phyloP scores from a whole-genome alignment of 495 filamentous ascomycete species.

The Glarea lozoyensis region DNA sequence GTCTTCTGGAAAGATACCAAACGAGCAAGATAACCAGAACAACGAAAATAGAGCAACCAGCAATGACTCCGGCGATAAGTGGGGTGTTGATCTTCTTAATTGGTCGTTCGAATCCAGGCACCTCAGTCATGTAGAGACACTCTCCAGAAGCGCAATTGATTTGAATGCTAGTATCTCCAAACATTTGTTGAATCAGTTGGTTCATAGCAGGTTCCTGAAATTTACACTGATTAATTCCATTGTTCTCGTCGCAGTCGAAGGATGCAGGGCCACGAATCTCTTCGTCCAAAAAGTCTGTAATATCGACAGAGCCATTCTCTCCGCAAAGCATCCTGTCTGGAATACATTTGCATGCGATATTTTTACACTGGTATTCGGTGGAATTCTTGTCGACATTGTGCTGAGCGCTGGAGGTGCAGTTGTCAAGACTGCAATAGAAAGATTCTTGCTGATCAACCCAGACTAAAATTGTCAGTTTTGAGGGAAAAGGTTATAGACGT shows the following conservation, averaged over 20 bases:
- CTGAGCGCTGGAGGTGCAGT: slow-evolving; percentile 62
- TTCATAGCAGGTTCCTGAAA: slow-evolving; percentile 92
- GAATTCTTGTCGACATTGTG: slow-evolving; percentile 64
- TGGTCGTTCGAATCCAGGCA: slow-evolving; percentile 81
- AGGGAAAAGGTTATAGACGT: neutral
- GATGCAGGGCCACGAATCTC: slow-evolving; percentile 77
- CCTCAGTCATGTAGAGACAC: slow-evolving; percentile 83
- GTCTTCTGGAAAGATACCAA: slow-evolving; percentile 83
- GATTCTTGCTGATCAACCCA: slow-evolving; percentile 93
- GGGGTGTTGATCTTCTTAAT: slow-evolving; percentile 96
- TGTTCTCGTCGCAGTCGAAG: slow-evolving; percentile 61
- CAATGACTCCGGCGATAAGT: slow-evolving; percentile 89
- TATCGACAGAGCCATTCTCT: slow-evolving; percentile 81
- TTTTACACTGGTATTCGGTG: slow-evolving; percentile 75
- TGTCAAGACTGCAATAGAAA: slow-evolving; percentile 86
- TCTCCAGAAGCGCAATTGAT: slow-evolving; percentile 79
- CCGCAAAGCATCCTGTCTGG: slow-evolving; percentile 90
- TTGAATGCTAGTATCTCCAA: slow-evolving; percentile 83
- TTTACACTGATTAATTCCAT: slow-evolving; percentile 53
- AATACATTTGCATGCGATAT: slow-evolving; percentile 80
- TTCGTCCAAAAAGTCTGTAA: slow-evolving; percentile 75
- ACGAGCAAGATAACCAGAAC: slow-evolving; percentile 73
- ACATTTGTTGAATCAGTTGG: slow-evolving; percentile 72
- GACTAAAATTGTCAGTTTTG: slow-evolving; percentile 47
- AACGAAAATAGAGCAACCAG: slow-evolving; percentile 76